These are phyloP conservation scores for Anethum foeniculum DNA, from an alignment of 140 eudicot genomes.

Conservation along the genomic window DNA sequence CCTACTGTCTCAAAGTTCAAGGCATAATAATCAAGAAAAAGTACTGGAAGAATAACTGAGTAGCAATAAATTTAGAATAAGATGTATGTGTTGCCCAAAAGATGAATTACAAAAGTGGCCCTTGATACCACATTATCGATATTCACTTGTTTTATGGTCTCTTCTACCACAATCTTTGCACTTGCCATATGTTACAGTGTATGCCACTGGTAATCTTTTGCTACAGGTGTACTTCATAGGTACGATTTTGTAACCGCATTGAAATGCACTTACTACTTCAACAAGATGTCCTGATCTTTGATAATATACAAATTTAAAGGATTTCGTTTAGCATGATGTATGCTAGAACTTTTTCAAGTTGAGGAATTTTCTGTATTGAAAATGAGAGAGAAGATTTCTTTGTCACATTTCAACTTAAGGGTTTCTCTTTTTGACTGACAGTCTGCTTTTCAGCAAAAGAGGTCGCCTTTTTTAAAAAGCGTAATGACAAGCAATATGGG, in stretches of 20 bases:
- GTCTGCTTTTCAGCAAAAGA: background rate
- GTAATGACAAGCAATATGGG: background rate
- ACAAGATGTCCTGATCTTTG: background rate
- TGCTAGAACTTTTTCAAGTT: background rate
- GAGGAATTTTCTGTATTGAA: background rate
- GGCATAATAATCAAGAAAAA: background rate
- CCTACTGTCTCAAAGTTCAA: background rate
- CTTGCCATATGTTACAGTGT: background rate
- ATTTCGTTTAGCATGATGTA: background rate
- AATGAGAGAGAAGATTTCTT: background rate
- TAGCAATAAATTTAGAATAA: background rate
- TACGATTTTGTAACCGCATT: background rate
- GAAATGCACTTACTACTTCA: background rate
- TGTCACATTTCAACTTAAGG: background rate
- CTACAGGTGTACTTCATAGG: background rate
- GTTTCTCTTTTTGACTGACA: background rate
- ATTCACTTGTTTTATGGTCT: background rate
- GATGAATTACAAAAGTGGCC: background rate
- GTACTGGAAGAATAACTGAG: background rate
- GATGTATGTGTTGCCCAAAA: background rate
- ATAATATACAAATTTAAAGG: background rate
- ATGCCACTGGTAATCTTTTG: background rate
- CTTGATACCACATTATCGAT: background rate
- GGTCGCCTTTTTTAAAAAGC: background rate
- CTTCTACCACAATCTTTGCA: background rate